Base-by-base conservation (phyloP, 495 filamentous ascomycete species). In the Xylaria palmicola region DNA sequence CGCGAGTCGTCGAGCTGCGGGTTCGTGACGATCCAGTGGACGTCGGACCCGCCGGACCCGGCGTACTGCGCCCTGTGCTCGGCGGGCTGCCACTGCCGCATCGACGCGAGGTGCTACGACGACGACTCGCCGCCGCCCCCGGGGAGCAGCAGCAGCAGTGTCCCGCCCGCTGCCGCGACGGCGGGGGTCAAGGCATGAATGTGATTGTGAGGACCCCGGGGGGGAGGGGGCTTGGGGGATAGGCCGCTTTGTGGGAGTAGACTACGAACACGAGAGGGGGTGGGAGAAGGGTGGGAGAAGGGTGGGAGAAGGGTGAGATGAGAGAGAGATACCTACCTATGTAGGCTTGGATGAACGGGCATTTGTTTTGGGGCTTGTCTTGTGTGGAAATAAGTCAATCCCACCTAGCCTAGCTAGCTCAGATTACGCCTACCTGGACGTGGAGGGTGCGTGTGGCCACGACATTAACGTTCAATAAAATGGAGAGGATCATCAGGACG, bases 1-100 rank as follows among this genome's bases (percentile, higher is more conserved):
- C 66, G 66, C 9, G 66, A 68, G 57, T 65, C 60, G 45, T 61
- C 56, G 15, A 45, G 60, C n/a, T 68, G 66, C 54, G 48, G 43
- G 5, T 68, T 63, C 40, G 30, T 63, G 2, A 12, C 45, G 24
- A 48, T 68, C 36, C 44, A 48, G 0, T 60, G 63, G 66, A 49
- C 50, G 6, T 17, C 51, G 1, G 44, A 68, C 43, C 56, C 63
- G 39, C 63, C 66, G 0, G 63, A 62, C 56, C 47, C 62, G 15
- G 52, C 50, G 39, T 12, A 56, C 32, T 68, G 66, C 54, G 63
- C 45, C 19, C 37, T 51, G 17, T 68, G 66, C 43, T 8, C 26
- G 1, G n/a, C 15, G 10, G 53, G 60, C 15, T 66, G 66, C 48
- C 60, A 64, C 56, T 68, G 63, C 29, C 44, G 62, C 20, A 64